These are phyloP conservation scores for Pythium myriotylum DNA, from an alignment of 352 stramenopile species.

Conservation along the genomic window DNA sequence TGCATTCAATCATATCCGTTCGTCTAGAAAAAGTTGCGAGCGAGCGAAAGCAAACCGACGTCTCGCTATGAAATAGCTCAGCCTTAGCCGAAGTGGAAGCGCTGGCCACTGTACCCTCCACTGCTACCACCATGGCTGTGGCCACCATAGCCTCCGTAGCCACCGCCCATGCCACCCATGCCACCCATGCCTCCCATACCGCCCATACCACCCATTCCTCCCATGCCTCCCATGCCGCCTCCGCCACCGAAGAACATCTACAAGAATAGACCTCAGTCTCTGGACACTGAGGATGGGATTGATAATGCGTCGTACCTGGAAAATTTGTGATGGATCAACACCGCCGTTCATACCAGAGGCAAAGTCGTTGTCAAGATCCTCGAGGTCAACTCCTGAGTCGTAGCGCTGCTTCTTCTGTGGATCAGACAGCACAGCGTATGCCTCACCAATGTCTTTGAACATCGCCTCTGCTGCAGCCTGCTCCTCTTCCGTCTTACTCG, in stretches of 20 bases:
- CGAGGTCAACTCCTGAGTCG: constrained; percentile 94
- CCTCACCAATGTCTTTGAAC: constrained; percentile 97
- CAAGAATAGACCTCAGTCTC: constrained; percentile 20
- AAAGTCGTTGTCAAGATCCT: constrained; percentile 92
- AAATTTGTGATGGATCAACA: constrained; percentile 84
- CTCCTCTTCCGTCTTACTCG: constrained; percentile 89
- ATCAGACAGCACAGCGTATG: constrained; percentile 96
- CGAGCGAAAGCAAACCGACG: background rate
- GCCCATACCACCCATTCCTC: constrained; percentile 40
- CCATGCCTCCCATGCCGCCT: constrained; percentile 44
- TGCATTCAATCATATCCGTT: constrained; percentile 21
- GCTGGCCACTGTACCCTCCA: constrained; percentile 43
- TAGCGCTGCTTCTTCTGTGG: constrained; percentile 93
- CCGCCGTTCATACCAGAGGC: constrained; percentile 58
- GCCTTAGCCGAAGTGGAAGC: constrained; percentile 81
- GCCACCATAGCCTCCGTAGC: constrained; percentile 45
- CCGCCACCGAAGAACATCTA: constrained; percentile 85
- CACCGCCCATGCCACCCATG: constrained; percentile 53
- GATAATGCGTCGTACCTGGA: constrained; percentile 77
- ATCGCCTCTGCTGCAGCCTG: constrained; percentile 89
- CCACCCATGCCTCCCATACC: constrained; percentile 47
- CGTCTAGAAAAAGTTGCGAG: constrained; percentile 8
- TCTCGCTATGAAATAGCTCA: background rate
- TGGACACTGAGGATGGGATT: too few species aligned
- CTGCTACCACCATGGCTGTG: constrained; percentile 38